phyloP scores from a whole-genome alignment of 192 early-diverging fungal species.

The Entomortierella lignicola region DNA sequence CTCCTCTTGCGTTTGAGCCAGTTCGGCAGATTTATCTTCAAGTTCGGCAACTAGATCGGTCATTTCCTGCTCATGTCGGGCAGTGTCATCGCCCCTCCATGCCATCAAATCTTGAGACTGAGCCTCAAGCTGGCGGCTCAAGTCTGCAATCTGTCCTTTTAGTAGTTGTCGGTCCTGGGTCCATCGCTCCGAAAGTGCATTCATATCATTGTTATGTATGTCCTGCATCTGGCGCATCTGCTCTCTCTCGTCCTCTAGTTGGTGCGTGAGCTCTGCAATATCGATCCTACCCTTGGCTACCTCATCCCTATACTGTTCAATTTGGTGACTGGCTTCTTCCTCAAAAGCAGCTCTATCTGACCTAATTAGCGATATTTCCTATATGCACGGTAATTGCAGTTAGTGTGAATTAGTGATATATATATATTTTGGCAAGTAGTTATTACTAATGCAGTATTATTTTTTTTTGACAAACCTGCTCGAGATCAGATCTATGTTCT shows the following conservation, averaged over 20 bases:
- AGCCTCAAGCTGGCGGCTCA: constrained; percentile 30
- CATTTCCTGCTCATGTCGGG: constrained; percentile 44
- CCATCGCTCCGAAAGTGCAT: constrained; percentile 40
- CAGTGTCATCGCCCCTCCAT: constrained; percentile 27
- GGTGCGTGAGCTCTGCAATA: constrained; percentile 20
- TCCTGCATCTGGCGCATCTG: constrained; percentile 35
- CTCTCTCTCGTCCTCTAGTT: constrained; percentile 28
- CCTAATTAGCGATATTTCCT: constrained; percentile 20
- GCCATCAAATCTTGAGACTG: constrained; percentile 33
- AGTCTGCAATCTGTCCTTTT: constrained; percentile 18
- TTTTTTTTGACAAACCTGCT: constrained; percentile 34
- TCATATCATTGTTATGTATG: constrained; percentile 36
- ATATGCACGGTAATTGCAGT: background rate
- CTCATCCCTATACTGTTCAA: constrained; percentile 42
- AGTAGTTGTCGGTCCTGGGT: constrained; percentile 32
- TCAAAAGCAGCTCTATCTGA: constrained; percentile 25
- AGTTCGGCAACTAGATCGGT: constrained; percentile 56
- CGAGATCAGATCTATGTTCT: constrained; percentile 27
- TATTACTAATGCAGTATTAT: background rate
- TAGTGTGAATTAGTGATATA: background rate
- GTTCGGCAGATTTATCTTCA: constrained; percentile 54
- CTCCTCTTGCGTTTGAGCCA: constrained; percentile 47
- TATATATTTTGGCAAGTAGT: background rate
- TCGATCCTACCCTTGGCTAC: constrained; percentile 34
- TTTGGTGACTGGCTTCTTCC: constrained; percentile 26